Conservation (phyloP, 495 filamentous ascomycete species). For the Podospora conica region DNA sequence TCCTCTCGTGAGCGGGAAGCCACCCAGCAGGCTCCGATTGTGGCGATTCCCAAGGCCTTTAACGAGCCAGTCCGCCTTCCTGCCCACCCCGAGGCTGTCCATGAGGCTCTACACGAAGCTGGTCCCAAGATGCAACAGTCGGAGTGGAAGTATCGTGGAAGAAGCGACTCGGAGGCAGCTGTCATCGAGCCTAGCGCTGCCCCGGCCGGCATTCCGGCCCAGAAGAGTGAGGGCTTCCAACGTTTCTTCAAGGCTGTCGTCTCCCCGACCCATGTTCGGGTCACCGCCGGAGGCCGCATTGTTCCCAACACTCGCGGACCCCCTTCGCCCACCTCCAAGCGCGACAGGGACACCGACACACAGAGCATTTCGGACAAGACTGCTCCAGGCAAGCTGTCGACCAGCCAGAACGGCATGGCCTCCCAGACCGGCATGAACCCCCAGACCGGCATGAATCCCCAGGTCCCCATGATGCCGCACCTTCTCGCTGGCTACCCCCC, state of each 20-base stretch:
- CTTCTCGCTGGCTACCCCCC: constrained; percentile 24
- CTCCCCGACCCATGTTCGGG: constrained; percentile 49
- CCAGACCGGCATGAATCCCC: constrained; percentile 13
- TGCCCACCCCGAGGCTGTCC: background rate
- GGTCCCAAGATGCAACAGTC: background rate
- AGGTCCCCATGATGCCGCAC: constrained; percentile 19
- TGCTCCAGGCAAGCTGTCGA: constrained; percentile 13
- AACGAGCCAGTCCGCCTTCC: background rate
- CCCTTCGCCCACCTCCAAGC: constrained; percentile 39
- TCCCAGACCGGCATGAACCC: constrained; percentile 15
- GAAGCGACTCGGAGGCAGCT: constrained; percentile 31
- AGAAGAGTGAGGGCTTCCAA: constrained; percentile 49
- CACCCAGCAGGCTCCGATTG: constrained; percentile 3
- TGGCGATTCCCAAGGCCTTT: background rate
- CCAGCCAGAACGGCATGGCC: background rate
- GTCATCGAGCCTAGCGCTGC: constrained; percentile 39
- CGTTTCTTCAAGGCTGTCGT: constrained; percentile 51
- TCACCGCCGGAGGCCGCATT: constrained; percentile 51
- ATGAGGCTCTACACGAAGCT: background rate
- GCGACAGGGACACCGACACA: constrained; percentile 28
- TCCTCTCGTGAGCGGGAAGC: background rate
- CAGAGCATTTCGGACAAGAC: constrained; percentile 19
- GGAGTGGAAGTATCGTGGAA: constrained; percentile 40
- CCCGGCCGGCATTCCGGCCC: constrained; percentile 38
- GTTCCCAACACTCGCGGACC: constrained; percentile 50